Base-by-base conservation (phyloP, 305 asterid genomes). In the Petunia hybrid region DNA sequence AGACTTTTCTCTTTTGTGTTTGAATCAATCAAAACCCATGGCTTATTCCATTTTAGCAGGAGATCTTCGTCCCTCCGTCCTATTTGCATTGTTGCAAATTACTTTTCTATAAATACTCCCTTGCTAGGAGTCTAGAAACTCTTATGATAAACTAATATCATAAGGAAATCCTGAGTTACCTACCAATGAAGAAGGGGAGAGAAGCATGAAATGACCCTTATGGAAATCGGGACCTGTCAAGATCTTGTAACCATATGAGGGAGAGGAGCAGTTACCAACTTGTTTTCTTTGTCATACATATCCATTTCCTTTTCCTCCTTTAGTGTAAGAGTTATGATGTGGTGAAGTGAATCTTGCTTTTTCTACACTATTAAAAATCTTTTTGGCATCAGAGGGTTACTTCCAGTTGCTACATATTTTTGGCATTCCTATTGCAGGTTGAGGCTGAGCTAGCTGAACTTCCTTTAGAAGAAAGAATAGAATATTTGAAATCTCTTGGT, bases 361-460 rank as follows among this genome's bases (percentile, higher is more conserved):
- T 74, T 38, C 36, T 38, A 39, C 38, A 38, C 48, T n/a, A 13
- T 14, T 53, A 38, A 74, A 73, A 36, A 38, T 53, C 57, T 43
- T 43, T 10, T 12, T 79, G 59, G n/a, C 36, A 65, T 79, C 53
- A 10, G 75, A 61, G 51, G 64, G 48, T 53, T 53, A 55, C 64
- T 13, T 53, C 38, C 46, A 53, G 51, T 40, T 81, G 80, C 77
- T 74, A 59, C 53, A 65, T 46, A 64, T 71, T 79, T 81, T 82
- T 87, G 76, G 65, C 68, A 77, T 80, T 63, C 80, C 81, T 79
- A 42, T 85, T 83, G 45, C 86, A 96, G 99, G 99, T 96, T 86
- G 99, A 96, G 78, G 92, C 99, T 70, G 99, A 94, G 91, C 98
- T 96, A 64, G 84, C 95, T 66, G 99, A 96, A 84, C 97, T 96